Base-by-base conservation (phyloP, 306 rosid species). In the Pterocarpus santalinus region DNA sequence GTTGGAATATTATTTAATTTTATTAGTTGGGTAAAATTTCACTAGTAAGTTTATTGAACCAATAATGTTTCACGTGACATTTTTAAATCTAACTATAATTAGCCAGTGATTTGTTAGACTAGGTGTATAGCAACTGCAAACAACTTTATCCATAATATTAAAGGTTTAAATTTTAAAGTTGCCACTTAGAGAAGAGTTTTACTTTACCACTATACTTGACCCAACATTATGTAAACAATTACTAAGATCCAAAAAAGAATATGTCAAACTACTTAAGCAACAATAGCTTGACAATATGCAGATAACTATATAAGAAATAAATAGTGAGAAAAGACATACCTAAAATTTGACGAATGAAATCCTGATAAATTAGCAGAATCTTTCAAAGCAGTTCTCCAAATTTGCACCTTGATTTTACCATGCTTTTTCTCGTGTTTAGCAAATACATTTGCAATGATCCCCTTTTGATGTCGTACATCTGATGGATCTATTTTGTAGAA, bases 381-480 rank as follows among this genome's bases (percentile, higher is more conserved):
- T 3, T 39, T 30, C 74, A 80, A 64, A 30, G 79, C 60, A 15
- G 8, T 0, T 64, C 60, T 80, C 84, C 84, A 80, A 0, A 0
- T 34, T 32, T 63, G 22, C 38, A 72, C 58, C 5, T 3, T 28
- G 7, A 3, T 52, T 28, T 1, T 2, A 47, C 16, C 0, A 41
- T 38, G 51, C 0, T 2, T 80, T 0, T 30, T 30, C 41, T 22
- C 8, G 65, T 36, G 78, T n/a, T 61, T 5, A 17, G 6, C 78
- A 35, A 80, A 64, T 8, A 41, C 67, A 4, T 14, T 38, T 80
- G 1, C 11, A 38, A 72, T 72, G 22, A 28, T 72, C 9, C 46
- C 60, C 9, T 2, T 61, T 12, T 61, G 83, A 62, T 61, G 44
- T 2, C 78, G 62, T 16, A 80, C 72, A 70, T 11, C 34, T 11